Evolutionary conservation across 441 rosid species (phyloP).

Genomic region (Populus trichocarpa): DNA sequence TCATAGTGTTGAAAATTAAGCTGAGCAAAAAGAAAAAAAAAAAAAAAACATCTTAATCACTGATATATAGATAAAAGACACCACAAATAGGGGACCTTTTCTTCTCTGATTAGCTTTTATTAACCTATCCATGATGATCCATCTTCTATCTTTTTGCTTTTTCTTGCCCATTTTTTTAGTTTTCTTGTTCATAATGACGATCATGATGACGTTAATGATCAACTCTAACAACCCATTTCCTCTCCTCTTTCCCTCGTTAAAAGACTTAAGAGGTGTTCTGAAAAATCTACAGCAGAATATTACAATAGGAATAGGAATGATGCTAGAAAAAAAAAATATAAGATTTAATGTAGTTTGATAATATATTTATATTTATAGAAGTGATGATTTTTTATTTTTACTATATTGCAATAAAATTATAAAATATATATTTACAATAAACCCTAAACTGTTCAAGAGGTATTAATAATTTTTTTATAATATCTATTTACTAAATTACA

Average conservation of each 20-base stretch:
- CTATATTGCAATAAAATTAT: too few relatives aligned
- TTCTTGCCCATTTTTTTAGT: neutral
- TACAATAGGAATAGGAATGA: too few relatives aligned
- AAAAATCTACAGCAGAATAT: too few relatives aligned
- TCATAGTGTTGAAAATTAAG: constrained; percentile 14
- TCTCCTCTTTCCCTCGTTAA: neutral
- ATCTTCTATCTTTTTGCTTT: neutral
- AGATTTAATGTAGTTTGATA: too few relatives aligned
- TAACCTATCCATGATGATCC: neutral
- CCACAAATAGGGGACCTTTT: neutral
- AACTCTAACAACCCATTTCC: neutral
- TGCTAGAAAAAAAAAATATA: too few relatives aligned
- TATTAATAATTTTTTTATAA: too few relatives aligned
- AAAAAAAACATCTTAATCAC: neutral
- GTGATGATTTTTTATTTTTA: too few relatives aligned
- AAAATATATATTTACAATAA: too few relatives aligned
- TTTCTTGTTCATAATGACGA: constrained; percentile 25
- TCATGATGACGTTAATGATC: constrained; percentile 16
- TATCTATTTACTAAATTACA: too few relatives aligned
- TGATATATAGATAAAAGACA: neutral
- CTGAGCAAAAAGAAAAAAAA: neutral
- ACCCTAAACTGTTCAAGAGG: too few relatives aligned
- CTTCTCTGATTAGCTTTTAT: neutral
- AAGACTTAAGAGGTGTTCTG: neutral
- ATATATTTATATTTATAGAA: too few relatives aligned